Evolutionary conservation across 306 rosid genomes (phyloP), one percentile per base, ranked within the genome.

Genomic region (Vigna reflexopilosa): DNA sequence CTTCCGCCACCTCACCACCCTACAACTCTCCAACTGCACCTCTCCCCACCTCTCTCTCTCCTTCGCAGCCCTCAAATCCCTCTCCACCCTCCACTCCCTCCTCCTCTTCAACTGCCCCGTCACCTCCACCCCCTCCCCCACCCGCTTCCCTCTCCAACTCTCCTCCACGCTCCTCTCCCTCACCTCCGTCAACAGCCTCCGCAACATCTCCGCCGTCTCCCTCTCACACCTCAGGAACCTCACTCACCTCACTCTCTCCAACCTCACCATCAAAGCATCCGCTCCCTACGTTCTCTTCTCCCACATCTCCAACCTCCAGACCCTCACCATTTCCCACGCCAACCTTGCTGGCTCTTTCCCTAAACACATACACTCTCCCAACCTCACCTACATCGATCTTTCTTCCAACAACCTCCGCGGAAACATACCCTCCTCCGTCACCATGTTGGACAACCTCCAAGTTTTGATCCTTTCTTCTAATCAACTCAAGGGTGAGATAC

Each of bases 31-130:
- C 7, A 90, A 94, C 86, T 94, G 94, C 78, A 24, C 67, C 7
- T 86, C 91, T 13, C 64, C 82, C 69, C 88, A 83, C 69, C 81
- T 79, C 3, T 82, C 93, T 19, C 76, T 94, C 67, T 91, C 97
- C 79, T 87, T 45, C 86, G 83, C 91, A 1, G 95, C 98, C 48
- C 94, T 94, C 82, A 88, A 87, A 24, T 90, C 97, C n/a, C 93
- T 94, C 80, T 89, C 93, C 28, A 83, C 98, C 6, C 96, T 94
- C 70, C 89, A 73, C 56, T 48, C 94, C 15, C 89, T 92, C 19
- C 90, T 81, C 52, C 86, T 94, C 85, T 72, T 79, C 58, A 82
- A 94, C 88, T 94, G 96, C 84, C 97, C 93, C 59, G 48, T 90
- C 40, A 19, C 94, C 0, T 17, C 12, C 20, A 2, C 67, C 20